Conservation (phyloP, 2,329 filamentous ascomycete genomes). For the Fusarium bactridioides region DNA sequence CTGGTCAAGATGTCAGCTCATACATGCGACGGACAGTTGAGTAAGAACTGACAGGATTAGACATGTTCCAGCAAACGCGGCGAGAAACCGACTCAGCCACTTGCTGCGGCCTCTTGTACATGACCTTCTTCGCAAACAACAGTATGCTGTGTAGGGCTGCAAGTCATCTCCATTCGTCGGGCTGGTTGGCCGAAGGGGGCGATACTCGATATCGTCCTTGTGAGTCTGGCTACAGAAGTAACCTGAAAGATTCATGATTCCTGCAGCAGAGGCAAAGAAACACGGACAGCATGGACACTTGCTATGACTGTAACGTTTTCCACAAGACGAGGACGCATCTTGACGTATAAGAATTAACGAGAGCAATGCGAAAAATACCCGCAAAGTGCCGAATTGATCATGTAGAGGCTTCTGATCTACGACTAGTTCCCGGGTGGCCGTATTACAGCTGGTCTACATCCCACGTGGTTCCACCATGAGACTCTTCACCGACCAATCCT, state of each 20-base stretch:
- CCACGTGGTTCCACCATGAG: slow-evolving; percentile 34
- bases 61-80: background rate
- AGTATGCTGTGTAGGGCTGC: background rate
- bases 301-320: background rate
- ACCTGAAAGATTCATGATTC: slow-evolving; percentile 6
- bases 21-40: too few relatives aligned
- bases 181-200: slow-evolving; percentile 4
- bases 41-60: slow-evolving; percentile 18
- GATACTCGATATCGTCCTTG: slow-evolving; percentile 24
- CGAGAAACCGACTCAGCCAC: slow-evolving; percentile 1
- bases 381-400: slow-evolving; percentile 25
- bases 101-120: background rate
- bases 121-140: background rate
- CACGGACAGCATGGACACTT: background rate
- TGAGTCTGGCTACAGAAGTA: slow-evolving; percentile 17
- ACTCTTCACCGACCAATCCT: slow-evolving; percentile 24
- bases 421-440: slow-evolving; percentile 10
- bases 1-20: slow-evolving; percentile 7
- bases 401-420: slow-evolving; percentile 7
- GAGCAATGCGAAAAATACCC: background rate
- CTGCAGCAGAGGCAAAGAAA: background rate
- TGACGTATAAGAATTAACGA: background rate
- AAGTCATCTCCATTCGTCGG: background rate
- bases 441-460: slow-evolving; percentile 27
- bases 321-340: background rate